These are phyloP conservation scores for Leptographium lundbergii DNA, from an alignment of 2,329 filamentous ascomycete genomes.

Conservation along the genomic window DNA sequence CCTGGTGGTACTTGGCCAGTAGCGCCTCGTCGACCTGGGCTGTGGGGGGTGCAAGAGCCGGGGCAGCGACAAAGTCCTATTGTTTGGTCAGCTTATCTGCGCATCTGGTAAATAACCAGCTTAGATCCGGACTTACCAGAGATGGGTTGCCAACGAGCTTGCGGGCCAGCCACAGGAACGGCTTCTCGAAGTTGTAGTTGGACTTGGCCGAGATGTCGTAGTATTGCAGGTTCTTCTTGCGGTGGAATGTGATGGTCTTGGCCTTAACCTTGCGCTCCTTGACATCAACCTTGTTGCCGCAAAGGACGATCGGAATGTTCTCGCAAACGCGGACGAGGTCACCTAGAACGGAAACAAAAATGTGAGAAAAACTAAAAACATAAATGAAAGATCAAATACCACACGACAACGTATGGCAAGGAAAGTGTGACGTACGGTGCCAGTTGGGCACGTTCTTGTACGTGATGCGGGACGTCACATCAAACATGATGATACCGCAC, in stretches of 20 bases:
- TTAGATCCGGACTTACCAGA: slow-evolving; percentile 45
- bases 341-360: slow-evolving; percentile 38
- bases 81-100: slow-evolving; percentile 15
- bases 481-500: slow-evolving; percentile 99
- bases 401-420: neutral
- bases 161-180: slow-evolving; percentile 97
- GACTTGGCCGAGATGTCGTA: slow-evolving; percentile 99
- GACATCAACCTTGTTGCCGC: slow-evolving; percentile 99
- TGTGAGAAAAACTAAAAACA: neutral
- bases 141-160: slow-evolving; percentile 93
- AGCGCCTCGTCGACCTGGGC: slow-evolving; percentile 77
- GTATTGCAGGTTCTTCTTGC: slow-evolving; percentile 99
- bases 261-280: slow-evolving; percentile 99
- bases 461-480: slow-evolving; percentile 97
- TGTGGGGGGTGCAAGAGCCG: slow-evolving; percentile 87
- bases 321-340: slow-evolving; percentile 98
- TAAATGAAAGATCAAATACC: neutral
- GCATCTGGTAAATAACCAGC: neutral
- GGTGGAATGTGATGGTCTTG: slow-evolving; percentile 99
- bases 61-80: slow-evolving; percentile 91
- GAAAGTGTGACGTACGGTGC: slow-evolving; percentile 64
- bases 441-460: slow-evolving; percentile 99
- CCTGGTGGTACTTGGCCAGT: slow-evolving; percentile 69
- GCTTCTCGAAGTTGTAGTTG: slow-evolving; percentile 99
- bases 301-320: slow-evolving; percentile 96